A percentile compares a stretch with the other conserved stretches of the same genome.
Evolutionary conservation across 495 filamentous ascomycete species (phyloP).

Genomic region (Penicillium maclennaniae): DNA sequence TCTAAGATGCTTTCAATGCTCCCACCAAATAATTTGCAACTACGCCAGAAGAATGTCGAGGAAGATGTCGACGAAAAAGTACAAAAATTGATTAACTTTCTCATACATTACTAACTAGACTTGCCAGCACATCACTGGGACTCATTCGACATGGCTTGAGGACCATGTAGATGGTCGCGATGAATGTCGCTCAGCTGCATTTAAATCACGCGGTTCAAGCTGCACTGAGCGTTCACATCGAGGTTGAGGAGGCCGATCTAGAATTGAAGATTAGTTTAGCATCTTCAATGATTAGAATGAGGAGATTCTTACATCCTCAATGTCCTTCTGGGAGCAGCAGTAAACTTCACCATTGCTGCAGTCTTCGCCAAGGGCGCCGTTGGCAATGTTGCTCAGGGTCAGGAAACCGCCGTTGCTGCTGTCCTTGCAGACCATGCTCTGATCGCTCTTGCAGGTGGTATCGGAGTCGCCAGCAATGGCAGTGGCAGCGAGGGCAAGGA

Average conservation of each 20-base stretch:
- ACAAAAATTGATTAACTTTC: background rate
- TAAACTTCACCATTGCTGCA: conserved; percentile 11
- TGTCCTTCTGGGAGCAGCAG: conserved; percentile 5
- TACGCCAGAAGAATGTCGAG: background rate
- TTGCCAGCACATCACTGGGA: background rate
- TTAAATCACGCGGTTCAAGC: conserved; percentile 5
- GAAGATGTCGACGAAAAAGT: background rate
- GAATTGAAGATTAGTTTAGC: background rate
- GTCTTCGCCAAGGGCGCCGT: conserved; percentile 2
- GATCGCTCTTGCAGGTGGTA: background rate
- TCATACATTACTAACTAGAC: background rate
- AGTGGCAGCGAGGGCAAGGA: background rate
- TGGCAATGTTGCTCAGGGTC: conserved; percentile 7
- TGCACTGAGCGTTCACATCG: conserved; percentile 2
- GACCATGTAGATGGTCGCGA: background rate
- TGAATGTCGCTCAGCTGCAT: background rate
- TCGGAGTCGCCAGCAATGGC: background rate
- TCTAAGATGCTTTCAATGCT: no score
- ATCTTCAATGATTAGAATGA: background rate
- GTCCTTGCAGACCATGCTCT: conserved; percentile 9
- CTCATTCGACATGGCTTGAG: background rate
- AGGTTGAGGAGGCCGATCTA: conserved; percentile 5
- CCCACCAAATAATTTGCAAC: no score
- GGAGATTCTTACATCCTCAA: background rate
- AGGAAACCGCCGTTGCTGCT: conserved; percentile 7